phyloP scores from a whole-genome alignment of 73 alveolate species.

The Loxodes magnus region DNA sequence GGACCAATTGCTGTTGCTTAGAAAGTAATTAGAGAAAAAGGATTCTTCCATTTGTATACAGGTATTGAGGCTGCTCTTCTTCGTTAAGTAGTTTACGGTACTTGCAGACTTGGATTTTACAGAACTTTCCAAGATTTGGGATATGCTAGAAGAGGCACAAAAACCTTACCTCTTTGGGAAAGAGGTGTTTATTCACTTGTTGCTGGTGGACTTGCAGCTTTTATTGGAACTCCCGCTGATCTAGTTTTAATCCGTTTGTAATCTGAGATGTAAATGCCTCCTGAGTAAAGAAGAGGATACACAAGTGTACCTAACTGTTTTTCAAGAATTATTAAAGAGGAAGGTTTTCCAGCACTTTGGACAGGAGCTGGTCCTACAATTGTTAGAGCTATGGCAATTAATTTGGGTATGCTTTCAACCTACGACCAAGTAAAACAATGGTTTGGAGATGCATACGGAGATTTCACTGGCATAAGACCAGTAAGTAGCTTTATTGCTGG shows the following conservation, averaged over 20 bases:
- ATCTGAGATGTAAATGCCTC: constrained; percentile 65
- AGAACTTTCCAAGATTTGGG: constrained; percentile 38
- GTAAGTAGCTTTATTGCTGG: constrained; percentile 56
- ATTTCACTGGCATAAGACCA: constrained; percentile 12
- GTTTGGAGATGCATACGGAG: constrained; percentile 38
- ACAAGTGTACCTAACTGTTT: constrained; percentile 76
- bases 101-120: constrained; percentile 68
- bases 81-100: constrained; percentile 65
- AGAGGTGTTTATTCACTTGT: constrained; percentile 59
- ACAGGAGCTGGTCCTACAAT: constrained; percentile 79
- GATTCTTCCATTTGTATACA: constrained; percentile 55
- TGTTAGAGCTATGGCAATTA: constrained; percentile 83
- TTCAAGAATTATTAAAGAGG: constrained; percentile 63
- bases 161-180: constrained; percentile 27
- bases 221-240: constrained; percentile 93
- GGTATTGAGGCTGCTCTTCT: constrained; percentile 71
- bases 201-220: constrained; percentile 85
- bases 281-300: constrained; percentile 73
- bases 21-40: constrained; percentile 50
- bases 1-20: constrained; percentile 57
- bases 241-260: constrained; percentile 85
- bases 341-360: constrained; percentile 63
- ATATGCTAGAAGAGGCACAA: constrained; percentile 1
- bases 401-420: constrained; percentile 66
- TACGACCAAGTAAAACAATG: constrained; percentile 70